phyloP scores from a whole-genome alignment of 805 yeast species.

The Grigorovia jiainica region DNA sequence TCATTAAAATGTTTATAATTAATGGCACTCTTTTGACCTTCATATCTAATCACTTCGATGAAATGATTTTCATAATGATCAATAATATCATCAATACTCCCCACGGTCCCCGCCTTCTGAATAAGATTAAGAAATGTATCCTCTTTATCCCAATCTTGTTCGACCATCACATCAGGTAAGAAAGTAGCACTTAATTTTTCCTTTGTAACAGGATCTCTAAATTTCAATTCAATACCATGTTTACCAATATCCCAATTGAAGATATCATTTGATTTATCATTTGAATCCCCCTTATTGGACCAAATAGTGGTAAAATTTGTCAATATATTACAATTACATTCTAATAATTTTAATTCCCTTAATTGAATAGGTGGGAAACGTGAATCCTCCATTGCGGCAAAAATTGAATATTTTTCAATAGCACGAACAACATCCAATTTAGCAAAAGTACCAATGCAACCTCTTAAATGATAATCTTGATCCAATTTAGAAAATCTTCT shows the following conservation, averaged over 20 bases:
- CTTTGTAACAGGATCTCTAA: conserved; percentile 31
- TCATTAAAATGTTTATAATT: conserved; percentile 33
- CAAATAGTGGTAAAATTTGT: conserved; percentile 32
- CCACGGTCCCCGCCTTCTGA: conserved; percentile 53
- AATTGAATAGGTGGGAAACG: conserved; percentile 59
- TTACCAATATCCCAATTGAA: conserved; percentile 72
- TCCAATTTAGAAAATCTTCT: conserved; percentile 31
- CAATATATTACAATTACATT: conserved; percentile 28
- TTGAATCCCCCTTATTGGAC: conserved; percentile 47
- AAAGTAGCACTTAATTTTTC: conserved; percentile 61
- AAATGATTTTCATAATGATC: conserved; percentile 25
- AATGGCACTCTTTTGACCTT: conserved; percentile 40
- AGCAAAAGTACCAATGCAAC: conserved; percentile 89
- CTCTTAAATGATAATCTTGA: conserved; percentile 43
- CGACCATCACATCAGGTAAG: conserved; percentile 81
- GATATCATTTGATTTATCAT: conserved; percentile 32
- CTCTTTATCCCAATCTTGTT: conserved; percentile 64
- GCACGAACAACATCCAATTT: conserved; percentile 47
- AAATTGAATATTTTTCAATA: conserved; percentile 49
- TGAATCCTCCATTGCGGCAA: conserved; percentile 69
- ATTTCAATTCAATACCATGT: conserved; percentile 67
- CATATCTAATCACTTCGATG: conserved; percentile 43
- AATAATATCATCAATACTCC: conserved; percentile 23
- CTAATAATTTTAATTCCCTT: conserved; percentile 45
- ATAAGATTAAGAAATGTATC: conserved; percentile 67